Conservation (phyloP, 345 rosid genomes). For the Iberis pinnata region DNA sequence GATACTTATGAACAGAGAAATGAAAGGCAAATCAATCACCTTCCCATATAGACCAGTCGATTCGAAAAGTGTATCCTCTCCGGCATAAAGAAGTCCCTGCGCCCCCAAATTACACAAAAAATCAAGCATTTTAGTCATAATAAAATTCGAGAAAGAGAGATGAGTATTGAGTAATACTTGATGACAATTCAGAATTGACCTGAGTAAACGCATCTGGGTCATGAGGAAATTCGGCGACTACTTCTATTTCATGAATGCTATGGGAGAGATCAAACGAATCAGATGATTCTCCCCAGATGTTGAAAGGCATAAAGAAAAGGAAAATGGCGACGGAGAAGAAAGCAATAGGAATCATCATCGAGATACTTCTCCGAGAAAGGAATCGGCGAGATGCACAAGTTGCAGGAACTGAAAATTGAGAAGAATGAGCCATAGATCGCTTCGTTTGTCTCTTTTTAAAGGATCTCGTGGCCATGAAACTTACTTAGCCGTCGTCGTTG, state of each 20-base stretch:
- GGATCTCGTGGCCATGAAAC: slow-evolving; percentile 37
- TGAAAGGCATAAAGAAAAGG: slow-evolving; percentile 37
- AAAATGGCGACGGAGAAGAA: slow-evolving; percentile 30
- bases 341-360: slow-evolving; percentile 27
- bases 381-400: slow-evolving; percentile 15
- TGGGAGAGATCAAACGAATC: not conserved
- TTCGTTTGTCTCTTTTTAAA: slow-evolving; percentile 33
- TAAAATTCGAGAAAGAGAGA: no score
- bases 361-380: slow-evolving; percentile 30
- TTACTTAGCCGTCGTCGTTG: slow-evolving; percentile 10
- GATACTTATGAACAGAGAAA: no score
- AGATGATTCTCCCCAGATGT: slow-evolving; percentile 14
- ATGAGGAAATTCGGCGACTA: slow-evolving; percentile 58
- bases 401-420: slow-evolving; percentile 10
- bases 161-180: no score
- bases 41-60: slow-evolving; percentile 65
- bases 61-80: slow-evolving; percentile 65
- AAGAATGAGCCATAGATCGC: slow-evolving; percentile 28
- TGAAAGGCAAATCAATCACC: slow-evolving; percentile 40
- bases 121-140: not conserved
- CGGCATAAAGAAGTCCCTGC: slow-evolving; percentile 88
- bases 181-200: slow-evolving; percentile 42
- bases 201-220: slow-evolving; percentile 67
- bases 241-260: slow-evolving; percentile 36
- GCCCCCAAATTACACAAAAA: not conserved